Base-by-base conservation (phyloP, 176 grass and related monocot genomes). In the Oryza coarctata region DNA sequence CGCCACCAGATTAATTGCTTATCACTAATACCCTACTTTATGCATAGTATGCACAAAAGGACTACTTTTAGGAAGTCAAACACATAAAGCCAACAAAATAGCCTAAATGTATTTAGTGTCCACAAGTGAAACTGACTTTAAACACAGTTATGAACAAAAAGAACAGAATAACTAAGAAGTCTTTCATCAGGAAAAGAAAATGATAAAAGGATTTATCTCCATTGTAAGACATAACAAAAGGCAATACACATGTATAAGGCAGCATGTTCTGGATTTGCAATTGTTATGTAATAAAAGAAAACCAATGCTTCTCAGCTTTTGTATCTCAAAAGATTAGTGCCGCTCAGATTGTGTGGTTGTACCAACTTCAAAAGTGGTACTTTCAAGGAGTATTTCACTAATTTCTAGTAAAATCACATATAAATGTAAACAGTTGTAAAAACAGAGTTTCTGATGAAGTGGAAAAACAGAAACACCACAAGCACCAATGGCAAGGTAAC, bases 251-350 rank as follows among this genome's bases (percentile, higher is more conserved):
- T 68, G 9, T 39, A 58, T n/a, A 71, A 70, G 52, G 34, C 52
- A 61, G 27, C 9, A n/a, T 29, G 0, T 81, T 81, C 10, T 61
- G 18, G 12, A 15, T 23, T 70, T 82, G 17, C 33, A 62, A 38
- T 18, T 73, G 39, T 12, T 50, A 9, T 33, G 27, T 32, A 74
- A 74, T 9, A 52, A 33, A 52, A 45, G 9, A 74, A 52, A 74
- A 28, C 20, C 20, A 69, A 38, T 35, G n/a, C 78, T n/a, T n/a
- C n/a, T n/a, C n/a, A n/a, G n/a, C n/a, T 55, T 80, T 25, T 69
- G 44, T 34, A 17, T 4, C 47, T 57, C 65, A 12, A 35, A 70
- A 23, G 55, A 70, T 29, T 70, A 60, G 32, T 36, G 43, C 0
- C 36, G 62, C 17, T 71, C 12, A 63, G 39, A 27, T 73, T 45